Evolutionary conservation across 2,329 filamentous ascomycete species (phyloP).

Genomic region (Stemphylium vesicarium): DNA sequence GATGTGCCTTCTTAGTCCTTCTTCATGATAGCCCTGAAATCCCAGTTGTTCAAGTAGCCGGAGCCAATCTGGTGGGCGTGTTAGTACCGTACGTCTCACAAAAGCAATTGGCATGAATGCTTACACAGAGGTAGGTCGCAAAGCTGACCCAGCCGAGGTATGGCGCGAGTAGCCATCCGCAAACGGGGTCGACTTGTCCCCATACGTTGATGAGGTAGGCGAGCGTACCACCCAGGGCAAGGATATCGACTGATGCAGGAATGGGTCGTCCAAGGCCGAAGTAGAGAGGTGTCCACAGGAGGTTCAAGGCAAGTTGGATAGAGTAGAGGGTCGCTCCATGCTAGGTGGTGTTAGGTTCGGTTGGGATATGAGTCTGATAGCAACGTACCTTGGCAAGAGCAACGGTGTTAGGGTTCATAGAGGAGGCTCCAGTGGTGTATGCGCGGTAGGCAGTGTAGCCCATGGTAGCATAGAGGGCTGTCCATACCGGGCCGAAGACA

Average conservation of each 20-base stretch:
- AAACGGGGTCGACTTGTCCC: slow-evolving; percentile 73
- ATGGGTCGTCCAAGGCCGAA: slow-evolving; percentile 77
- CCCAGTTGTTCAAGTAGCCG: slow-evolving; percentile 51
- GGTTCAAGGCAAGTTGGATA: slow-evolving; percentile 82
- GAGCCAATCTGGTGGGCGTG: slow-evolving; percentile 36
- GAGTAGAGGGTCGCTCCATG: slow-evolving; percentile 81
- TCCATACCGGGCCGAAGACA: slow-evolving; percentile 67
- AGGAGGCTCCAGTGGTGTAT: slow-evolving; percentile 66
- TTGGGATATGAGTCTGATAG: background rate
- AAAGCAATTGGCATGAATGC: slow-evolving; percentile 6
- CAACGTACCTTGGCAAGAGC: slow-evolving; percentile 60
- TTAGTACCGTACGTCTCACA: slow-evolving; percentile 14
- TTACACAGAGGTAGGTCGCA: slow-evolving; percentile 80
- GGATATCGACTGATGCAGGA: slow-evolving; percentile 76
- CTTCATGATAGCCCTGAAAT: slow-evolving; percentile 40
- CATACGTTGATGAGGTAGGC: slow-evolving; percentile 78
- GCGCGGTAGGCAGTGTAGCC: slow-evolving; percentile 87
- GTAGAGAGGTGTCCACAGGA: slow-evolving; percentile 92
- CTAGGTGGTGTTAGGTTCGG: slow-evolving; percentile 26
- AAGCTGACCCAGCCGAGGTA: slow-evolving; percentile 89
- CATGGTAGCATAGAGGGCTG: slow-evolving; percentile 71
- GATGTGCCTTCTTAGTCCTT: slow-evolving; percentile 21
- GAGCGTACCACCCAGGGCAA: slow-evolving; percentile 71
- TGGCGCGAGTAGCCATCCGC: slow-evolving; percentile 77
- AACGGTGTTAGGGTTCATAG: slow-evolving; percentile 57